Conservation (phyloP, 2,329 filamentous ascomycete genomes). For the Colletotrichum sp. region DNA sequence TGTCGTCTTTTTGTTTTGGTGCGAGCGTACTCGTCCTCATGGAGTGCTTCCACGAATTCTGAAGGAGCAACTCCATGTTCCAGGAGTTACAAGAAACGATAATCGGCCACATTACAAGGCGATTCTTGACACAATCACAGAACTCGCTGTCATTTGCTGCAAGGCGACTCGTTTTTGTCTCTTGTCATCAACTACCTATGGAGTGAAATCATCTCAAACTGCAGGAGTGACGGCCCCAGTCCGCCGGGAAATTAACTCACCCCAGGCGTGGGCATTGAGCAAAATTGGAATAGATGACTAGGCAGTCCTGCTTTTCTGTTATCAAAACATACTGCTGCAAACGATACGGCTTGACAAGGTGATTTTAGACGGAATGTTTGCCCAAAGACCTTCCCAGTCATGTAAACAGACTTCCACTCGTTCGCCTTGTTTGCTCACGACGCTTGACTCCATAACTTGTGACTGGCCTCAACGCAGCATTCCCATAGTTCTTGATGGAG, state of each 20-base stretch:
- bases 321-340: not conserved
- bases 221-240: too few species aligned
- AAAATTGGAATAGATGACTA: too few species aligned
- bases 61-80: not conserved
- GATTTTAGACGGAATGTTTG: not conserved
- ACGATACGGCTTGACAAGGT: not conserved
- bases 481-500: not conserved
- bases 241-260: too few species aligned
- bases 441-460: not conserved
- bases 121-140: not conserved
- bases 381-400: not conserved
- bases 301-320: too few species aligned
- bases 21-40: not conserved
- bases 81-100: not conserved
- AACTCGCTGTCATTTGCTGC: too few species aligned
- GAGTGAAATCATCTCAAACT: too few species aligned
- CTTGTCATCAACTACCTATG: too few species aligned
- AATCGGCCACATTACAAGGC: not conserved
- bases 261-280: too few species aligned
- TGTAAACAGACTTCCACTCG: rapidly evolving
- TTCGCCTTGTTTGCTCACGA: not conserved
- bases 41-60: not conserved
- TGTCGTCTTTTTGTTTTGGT: not conserved
- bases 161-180: too few species aligned
- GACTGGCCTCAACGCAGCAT: not conserved